phyloP scores from a whole-genome alignment of 2,329 filamentous ascomycete species.

The Trichoderma sp. region DNA sequence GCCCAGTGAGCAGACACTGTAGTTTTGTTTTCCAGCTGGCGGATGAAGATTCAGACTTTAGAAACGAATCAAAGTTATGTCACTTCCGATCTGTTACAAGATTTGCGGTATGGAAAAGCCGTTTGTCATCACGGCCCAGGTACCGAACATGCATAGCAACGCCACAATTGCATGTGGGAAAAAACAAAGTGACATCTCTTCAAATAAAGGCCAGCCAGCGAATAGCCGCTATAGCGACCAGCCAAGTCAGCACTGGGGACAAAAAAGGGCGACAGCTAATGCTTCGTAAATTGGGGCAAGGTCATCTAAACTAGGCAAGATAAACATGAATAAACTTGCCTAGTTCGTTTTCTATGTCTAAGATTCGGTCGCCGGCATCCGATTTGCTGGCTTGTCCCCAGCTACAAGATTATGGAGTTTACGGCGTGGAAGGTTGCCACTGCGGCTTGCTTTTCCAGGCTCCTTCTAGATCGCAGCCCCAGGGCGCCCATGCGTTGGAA shows the following conservation, averaged over 20 bases:
- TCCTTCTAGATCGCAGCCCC: background rate
- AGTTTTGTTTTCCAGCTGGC: background rate
- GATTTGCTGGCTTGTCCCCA: background rate
- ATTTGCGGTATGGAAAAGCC: background rate
- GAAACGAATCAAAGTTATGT: background rate
- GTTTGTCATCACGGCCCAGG: constrained; percentile 15
- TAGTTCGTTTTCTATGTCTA: background rate
- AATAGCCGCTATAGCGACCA: background rate
- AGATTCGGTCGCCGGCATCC: background rate
- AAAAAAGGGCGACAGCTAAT: background rate
- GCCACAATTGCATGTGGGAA: background rate
- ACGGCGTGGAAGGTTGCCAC: background rate
- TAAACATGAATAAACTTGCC: constrained; percentile 17
- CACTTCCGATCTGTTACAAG: background rate
- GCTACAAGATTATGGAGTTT: background rate
- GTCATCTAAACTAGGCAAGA: constrained; percentile 11
- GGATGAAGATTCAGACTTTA: background rate
- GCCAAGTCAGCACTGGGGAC: background rate
- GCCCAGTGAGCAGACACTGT: background rate
- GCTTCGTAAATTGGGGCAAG: background rate
- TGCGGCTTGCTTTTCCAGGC: background rate
- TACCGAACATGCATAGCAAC: constrained; percentile 18
- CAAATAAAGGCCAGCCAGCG: background rate
- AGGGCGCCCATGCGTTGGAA: background rate
- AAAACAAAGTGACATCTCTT: constrained; percentile 11